These are phyloP conservation scores for Fusarium secorum DNA, from an alignment of 2,329 filamentous ascomycete genomes.

Conservation along the genomic window DNA sequence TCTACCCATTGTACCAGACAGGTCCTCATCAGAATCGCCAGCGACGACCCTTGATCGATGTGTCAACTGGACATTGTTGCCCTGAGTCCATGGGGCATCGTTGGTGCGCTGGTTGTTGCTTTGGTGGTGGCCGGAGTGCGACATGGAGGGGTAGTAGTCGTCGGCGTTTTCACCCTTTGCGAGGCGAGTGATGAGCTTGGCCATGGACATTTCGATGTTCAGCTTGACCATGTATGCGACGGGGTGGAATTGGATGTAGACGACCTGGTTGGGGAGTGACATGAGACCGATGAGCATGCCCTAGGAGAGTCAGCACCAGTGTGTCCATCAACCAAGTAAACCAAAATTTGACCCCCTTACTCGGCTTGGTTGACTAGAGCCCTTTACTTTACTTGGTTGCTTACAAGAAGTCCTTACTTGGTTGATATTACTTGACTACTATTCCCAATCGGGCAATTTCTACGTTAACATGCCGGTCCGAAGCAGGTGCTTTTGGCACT, in stretches of 20 bases:
- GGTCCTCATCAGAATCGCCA: conserved; percentile 33
- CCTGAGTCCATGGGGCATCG: conserved; percentile 23
- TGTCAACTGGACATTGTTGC: conserved; percentile 20
- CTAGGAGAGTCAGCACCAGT: not conserved
- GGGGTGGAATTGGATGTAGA: conserved; percentile 61
- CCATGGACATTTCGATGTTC: conserved; percentile 63
- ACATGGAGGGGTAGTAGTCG: conserved; percentile 32
- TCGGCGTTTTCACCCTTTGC: conserved; percentile 31
- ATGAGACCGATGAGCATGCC: conserved; percentile 46
- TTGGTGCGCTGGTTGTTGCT: conserved; percentile 2
- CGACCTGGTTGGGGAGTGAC: conserved; percentile 45
- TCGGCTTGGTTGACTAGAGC: too few species aligned
- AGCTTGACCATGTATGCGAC: conserved; percentile 62
- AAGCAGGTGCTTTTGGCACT: too few species aligned
- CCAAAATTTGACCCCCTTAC: too few species aligned
- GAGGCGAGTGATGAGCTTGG: conserved; percentile 57
- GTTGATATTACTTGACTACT: too few species aligned
- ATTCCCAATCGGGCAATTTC: too few species aligned
- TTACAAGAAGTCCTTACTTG: too few species aligned
- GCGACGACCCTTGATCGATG: conserved; percentile 34
- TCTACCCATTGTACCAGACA: not conserved
- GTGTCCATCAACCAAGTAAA: too few species aligned
- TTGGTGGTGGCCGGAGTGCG: conserved; percentile 24
- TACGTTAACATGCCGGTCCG: too few species aligned
- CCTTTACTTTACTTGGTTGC: too few species aligned